Conservation (phyloP, 768 basidiomycete genomes). For the Naganishia vaughanmartiniae region DNA sequence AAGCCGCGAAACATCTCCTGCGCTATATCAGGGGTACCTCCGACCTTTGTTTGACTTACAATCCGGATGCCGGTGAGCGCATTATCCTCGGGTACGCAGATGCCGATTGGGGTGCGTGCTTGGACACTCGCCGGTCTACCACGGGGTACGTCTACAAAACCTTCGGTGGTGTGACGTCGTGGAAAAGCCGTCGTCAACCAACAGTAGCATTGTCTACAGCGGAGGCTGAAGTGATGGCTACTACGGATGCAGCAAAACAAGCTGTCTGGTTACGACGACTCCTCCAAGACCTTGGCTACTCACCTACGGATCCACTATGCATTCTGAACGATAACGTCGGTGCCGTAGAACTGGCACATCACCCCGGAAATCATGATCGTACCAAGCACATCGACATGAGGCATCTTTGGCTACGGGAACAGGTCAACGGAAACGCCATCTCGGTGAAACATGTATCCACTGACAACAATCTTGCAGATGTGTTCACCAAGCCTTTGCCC, state of each 20-base stretch:
- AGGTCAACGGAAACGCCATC: conserved; percentile 12
- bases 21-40: too few relatives aligned
- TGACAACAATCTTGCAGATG: conserved; percentile 8
- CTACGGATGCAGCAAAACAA: conserved; percentile 43
- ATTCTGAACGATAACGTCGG: conserved; percentile 5
- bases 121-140: conserved; percentile 8
- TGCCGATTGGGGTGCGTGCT: conserved; percentile 47
- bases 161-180: conserved; percentile 50
- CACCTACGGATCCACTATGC: not conserved
- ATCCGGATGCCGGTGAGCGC: too few relatives aligned
- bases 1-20: too few relatives aligned
- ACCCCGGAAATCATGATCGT: conserved; percentile 51
- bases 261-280: conserved; percentile 16
- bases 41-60: too few relatives aligned
- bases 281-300: conserved; percentile 14
- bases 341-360: conserved; percentile 39
- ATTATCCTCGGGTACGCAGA: conserved; percentile 42
- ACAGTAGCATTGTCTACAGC: conserved; percentile 53
- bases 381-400: conserved; percentile 56
- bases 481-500: conserved; percentile 8
- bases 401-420: conserved; percentile 54
- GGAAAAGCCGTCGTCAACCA: conserved; percentile 52
- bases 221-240: conserved; percentile 58
- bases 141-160: conserved; percentile 53
- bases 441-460: not conserved